A percentile compares a stretch with the other conserved stretches of the same genome.
Evolutionary conservation across 2,329 filamentous ascomycete genomes (phyloP).

Genomic region (Arthroderma sp.): DNA sequence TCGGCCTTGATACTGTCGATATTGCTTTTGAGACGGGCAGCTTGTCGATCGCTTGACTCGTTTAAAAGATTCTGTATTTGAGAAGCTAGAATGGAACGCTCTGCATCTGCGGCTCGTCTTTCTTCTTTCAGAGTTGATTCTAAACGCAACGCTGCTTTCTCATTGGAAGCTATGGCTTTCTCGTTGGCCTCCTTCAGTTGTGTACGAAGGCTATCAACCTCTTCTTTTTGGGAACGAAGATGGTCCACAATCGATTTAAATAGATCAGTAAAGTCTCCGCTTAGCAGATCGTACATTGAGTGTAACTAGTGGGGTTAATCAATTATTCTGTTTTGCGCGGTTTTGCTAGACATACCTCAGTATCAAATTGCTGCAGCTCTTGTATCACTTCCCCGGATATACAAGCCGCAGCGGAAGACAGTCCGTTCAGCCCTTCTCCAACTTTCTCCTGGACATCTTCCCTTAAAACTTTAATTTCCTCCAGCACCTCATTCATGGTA

Average conservation of each 20-base stretch:
- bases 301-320: slow-evolving; percentile 49
- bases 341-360: slow-evolving; percentile 36
- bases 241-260: slow-evolving; percentile 72
- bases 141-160: slow-evolving; percentile 53
- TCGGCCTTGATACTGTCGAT: slow-evolving; percentile 52
- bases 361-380: slow-evolving; percentile 75
- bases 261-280: slow-evolving; percentile 71
- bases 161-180: slow-evolving; percentile 56
- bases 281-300: slow-evolving; percentile 68
- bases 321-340: background rate
- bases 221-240: slow-evolving; percentile 61
- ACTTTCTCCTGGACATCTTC: slow-evolving; percentile 80
- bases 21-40: slow-evolving; percentile 54
- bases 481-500: slow-evolving; percentile 80
- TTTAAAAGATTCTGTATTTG: slow-evolving; percentile 71
- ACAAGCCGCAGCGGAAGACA: slow-evolving; percentile 71
- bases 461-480: slow-evolving; percentile 81
- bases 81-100: slow-evolving; percentile 59
- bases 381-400: slow-evolving; percentile 82
- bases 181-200: slow-evolving; percentile 61
- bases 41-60: slow-evolving; percentile 60
- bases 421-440: slow-evolving; percentile 68
- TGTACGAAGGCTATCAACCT: slow-evolving; percentile 59
- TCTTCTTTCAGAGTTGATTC: slow-evolving; percentile 64
- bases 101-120: slow-evolving; percentile 56